Evolutionary conservation across 208 protist genomes (phyloP).

Genomic region (Trypanosoma boissoni): DNA sequence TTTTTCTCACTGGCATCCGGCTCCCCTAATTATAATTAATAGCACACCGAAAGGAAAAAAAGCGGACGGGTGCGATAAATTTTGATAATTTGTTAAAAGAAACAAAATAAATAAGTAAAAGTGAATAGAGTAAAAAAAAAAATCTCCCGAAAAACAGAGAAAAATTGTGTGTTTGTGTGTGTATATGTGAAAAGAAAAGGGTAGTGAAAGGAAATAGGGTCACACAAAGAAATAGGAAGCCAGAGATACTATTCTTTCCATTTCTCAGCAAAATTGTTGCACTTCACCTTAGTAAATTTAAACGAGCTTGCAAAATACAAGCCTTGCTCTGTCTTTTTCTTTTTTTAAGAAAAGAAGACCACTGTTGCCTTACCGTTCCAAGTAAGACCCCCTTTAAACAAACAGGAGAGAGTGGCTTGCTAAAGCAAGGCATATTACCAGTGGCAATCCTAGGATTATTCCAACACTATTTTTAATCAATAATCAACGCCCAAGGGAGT

Average conservation of each 20-base stretch:
- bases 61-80: not conserved
- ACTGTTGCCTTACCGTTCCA: constrained; percentile 13
- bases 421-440: constrained; percentile 31
- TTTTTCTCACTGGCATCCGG: constrained; percentile 84
- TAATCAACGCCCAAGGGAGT: too few species aligned
- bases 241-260: not conserved
- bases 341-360: constrained; percentile 4
- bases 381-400: constrained; percentile 31
- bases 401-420: constrained; percentile 28
- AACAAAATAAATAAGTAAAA: not conserved
- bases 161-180: too few species aligned
- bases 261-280: constrained; percentile 8
- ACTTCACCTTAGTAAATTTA: too few species aligned
- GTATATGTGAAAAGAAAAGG: too few species aligned
- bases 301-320: not conserved
- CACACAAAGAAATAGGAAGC: constrained; percentile 4
- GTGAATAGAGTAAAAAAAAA: not conserved
- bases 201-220: constrained; percentile 11
- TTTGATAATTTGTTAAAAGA: not conserved
- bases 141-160: too few species aligned
- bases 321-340: not conserved
- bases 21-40: not conserved
- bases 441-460: constrained; percentile 35
- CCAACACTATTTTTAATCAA: too few species aligned
- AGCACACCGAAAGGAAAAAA: constrained; percentile 3